Evolutionary conservation across 2,329 filamentous ascomycete genomes (phyloP), one percentile per base, ranked within the genome.

Genomic region (Diaporthe sp.): DNA sequence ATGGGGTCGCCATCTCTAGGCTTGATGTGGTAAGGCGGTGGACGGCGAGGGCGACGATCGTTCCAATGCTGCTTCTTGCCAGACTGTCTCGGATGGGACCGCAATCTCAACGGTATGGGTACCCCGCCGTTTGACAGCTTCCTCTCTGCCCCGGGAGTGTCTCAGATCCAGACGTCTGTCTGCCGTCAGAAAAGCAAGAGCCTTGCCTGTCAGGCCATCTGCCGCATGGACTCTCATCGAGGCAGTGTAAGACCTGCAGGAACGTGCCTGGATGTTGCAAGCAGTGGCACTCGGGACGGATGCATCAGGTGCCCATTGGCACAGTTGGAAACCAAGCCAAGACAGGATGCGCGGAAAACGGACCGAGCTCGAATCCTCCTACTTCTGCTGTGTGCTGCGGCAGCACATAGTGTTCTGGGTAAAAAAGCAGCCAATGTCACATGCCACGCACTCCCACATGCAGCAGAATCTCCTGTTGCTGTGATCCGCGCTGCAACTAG

Each of bases 81-180:
- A 55, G 19, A 42, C 37, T 73, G 70, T 75, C 74, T 73, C 62
- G 39, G 53, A 67, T 73, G 74, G 71, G 53, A 74, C 74, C 74
- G 74, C 42, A 71, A 51, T 72, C 58, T 70, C 62, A 62, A 71
- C 71, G 71, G 71, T 57, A 60, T 53, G 17, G 65, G n/a, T 70
- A 61, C 62, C 61, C 71, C 65, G 65, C 65, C 49, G 65, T 68
- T 68, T 70, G 65, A 70, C 65, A 55, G 60, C 71, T 53, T 37
- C 74, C 53, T 74, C 39, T 76, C 39, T 61, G 71, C 57, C n/a
- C 55, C 46, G 53, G 28, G 57, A 25, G 12, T 75, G 65, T 61
- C 65, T 73, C 71, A 73, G 71, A 65, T 62, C 58, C 37, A 49
- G 72, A 13, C 44, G n/a, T 28, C 53, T 25, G 39, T 37, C 51